A percentile compares a stretch with the other conserved stretches of the same genome.
Conservation (phyloP, 805 yeast species). For the Saccharomycodes ludwigii region DNA sequence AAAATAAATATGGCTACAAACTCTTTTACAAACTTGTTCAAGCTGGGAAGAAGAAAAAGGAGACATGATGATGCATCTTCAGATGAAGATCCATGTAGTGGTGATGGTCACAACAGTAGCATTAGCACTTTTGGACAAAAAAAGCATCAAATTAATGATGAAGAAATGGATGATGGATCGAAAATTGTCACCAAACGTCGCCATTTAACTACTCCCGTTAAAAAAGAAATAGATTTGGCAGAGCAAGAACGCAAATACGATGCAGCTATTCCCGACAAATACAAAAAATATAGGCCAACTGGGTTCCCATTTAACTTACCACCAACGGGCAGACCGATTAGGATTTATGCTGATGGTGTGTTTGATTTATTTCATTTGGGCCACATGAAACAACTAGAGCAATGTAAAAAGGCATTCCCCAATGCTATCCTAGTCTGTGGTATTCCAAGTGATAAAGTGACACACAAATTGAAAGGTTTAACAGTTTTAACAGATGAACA, state of each 20-base stretch:
- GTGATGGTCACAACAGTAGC: conserved; percentile 1
- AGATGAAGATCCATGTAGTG: conserved; percentile 1
- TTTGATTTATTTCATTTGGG: conserved; percentile 95
- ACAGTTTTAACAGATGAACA: conserved; percentile 85
- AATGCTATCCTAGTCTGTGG: conserved; percentile 84
- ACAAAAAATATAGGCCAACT: conserved; percentile 63
- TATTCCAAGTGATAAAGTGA: conserved; percentile 77
- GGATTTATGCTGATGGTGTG: conserved; percentile 98
- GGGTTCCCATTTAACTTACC: conserved; percentile 76
- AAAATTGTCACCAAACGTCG: conserved; percentile 9
- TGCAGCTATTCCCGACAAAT: conserved; percentile 51
- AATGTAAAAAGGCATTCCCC: conserved; percentile 83
- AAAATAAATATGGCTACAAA: conserved; percentile 4
- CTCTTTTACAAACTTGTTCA: conserved; percentile 23
- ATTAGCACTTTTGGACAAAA: conserved; percentile 1
- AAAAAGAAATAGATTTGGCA: conserved; percentile 17
- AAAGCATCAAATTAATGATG: too few species aligned
- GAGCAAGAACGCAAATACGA: conserved; percentile 50
- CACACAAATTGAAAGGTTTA: conserved; percentile 85
- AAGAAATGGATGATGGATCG: conserved; percentile 3
- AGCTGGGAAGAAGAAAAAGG: conserved; percentile 16
- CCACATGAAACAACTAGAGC: conserved; percentile 95
- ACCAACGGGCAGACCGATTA: conserved; percentile 70
- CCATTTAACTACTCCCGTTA: conserved; percentile 9
- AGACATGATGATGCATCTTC: conserved; percentile 8